Base-by-base conservation (phyloP, 2,329 filamentous ascomycete species). In the Colletotrichum gigasporum region DNA sequence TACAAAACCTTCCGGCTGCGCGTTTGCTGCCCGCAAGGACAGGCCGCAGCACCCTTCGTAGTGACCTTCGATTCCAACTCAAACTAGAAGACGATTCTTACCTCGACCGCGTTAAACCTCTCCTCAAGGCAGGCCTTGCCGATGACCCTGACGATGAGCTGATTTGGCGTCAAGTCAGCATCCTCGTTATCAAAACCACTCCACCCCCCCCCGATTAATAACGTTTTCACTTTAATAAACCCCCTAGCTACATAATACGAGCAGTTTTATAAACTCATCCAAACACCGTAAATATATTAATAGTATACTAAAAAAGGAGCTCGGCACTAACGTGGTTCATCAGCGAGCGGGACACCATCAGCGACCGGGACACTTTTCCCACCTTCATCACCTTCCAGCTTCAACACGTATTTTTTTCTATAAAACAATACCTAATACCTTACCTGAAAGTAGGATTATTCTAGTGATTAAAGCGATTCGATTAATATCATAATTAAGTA, bases 151-250 rank as follows among this genome's bases (percentile, higher is more conserved):
- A 75, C 50, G 67, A 75, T 67, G 48, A 69, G 16, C 54, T 68
- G 10, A 75, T 82, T 63, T 82, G 72, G 77, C 57, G 72, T 44
- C 71, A 74, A 70, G 74, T 78, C 58, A 76, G 79, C 66, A 55
- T 67, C 34, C 73, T 74, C 53, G 71, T 78, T 53, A 73, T 72
- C 59, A 72, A 79, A 71, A 73, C 72, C 18, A 77, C 75, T 14
- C 75, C 70, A 24, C 71, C 71, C 62, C n/a, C n/a, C 73, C 69
- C 37, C 68, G 63, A 63, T 57, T 66, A 32, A 67, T 67, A 58
- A 56, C 69, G 4, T 74, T 71, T 26, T 74, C 70, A 11, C 14
- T 73, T 57, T 68, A 71, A 68, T 69, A 75, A 64, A 75, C 72
- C 22, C 73, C 72, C 32, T 73, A 57, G 73, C 67, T 69, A 5